Conservation (phyloP, 108 stramenopile species). For the Pseudonitzschia pungens region DNA sequence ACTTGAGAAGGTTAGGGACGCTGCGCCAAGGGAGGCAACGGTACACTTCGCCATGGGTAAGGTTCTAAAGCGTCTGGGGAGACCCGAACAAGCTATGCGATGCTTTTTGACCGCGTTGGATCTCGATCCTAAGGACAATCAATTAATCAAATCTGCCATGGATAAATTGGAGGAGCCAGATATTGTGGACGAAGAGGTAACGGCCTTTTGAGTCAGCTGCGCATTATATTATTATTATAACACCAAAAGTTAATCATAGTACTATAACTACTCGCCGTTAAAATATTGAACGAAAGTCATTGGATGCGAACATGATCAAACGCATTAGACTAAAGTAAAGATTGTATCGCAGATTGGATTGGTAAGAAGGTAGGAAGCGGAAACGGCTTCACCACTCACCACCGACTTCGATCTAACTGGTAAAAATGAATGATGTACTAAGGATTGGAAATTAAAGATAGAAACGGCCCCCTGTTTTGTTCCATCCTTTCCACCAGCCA, state of each 20-base stretch:
- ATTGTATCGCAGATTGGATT: too few species aligned
- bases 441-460: too few species aligned
- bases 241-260: not conserved
- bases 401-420: too few species aligned
- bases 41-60: constrained; percentile 96
- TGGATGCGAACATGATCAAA: too few species aligned
- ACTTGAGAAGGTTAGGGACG: constrained; percentile 87
- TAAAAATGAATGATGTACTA: too few species aligned
- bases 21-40: constrained; percentile 90
- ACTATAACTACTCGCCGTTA: too few species aligned
- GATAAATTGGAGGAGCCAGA: constrained; percentile 89
- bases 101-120: constrained; percentile 95
- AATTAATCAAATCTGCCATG: constrained; percentile 90
- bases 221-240: not conserved
- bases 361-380: too few species aligned
- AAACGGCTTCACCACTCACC: too few species aligned
- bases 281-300: too few species aligned
- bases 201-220: constrained; percentile 49
- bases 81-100: constrained; percentile 86
- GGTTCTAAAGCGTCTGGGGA: constrained; percentile 89
- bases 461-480: too few species aligned
- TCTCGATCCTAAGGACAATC: constrained; percentile 94
- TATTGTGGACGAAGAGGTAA: constrained; percentile 74
- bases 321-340: too few species aligned
- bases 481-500: too few species aligned